Base-by-base conservation (phyloP, 2,329 filamentous ascomycete species). In the Beauveria medogensis region DNA sequence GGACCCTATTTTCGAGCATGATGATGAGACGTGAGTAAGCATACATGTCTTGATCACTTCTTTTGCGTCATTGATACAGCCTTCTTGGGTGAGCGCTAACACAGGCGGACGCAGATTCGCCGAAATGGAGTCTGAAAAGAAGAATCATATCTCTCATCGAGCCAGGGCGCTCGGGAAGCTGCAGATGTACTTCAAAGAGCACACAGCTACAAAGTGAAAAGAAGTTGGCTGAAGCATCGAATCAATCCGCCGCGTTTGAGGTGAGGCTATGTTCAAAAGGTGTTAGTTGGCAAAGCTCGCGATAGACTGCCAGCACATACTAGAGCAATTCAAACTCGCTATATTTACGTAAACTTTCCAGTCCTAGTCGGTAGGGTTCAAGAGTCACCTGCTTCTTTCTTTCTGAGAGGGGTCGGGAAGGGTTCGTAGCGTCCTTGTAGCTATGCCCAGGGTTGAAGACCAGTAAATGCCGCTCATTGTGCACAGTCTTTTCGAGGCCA, bases 1-100 rank as follows among this genome's bases (percentile, higher is more conserved):
- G 94, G 94, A 99, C 73, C 86, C 94, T 2, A 88, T 96, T 65
- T 99, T 99, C 69, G 94, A 99, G 76, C 93, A 95, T 67, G 83
- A 95, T 65, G 92, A 92, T 47, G 79, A 91, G 75, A 99, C 94
- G 78, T 85, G 73, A 70, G 82, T 75, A 14, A 46, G 26, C 47
- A 16, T 40, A 34, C 44, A 47, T 9, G 6, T 41, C 24, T n/a
- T 24, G 12, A 28, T 50, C 24, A 28, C 12, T 8, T 34, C 30
- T 14, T 12, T 34, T 34, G 34, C 34, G 34, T 16, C 34, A 37
- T 37, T 5, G 34, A 14, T 6, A 37, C 34, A 46, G 12, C 44
- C 20, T 40, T 24, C 34, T 56, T 26, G 26, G n/a, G 24, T 7
- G 18, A 5, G 22, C 16, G n/a, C 7, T 34, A 51, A 26, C n/a